Evolutionary conservation across 2,329 filamentous ascomycete species (phyloP).

Genomic region (Sordariomycetes sp.): DNA sequence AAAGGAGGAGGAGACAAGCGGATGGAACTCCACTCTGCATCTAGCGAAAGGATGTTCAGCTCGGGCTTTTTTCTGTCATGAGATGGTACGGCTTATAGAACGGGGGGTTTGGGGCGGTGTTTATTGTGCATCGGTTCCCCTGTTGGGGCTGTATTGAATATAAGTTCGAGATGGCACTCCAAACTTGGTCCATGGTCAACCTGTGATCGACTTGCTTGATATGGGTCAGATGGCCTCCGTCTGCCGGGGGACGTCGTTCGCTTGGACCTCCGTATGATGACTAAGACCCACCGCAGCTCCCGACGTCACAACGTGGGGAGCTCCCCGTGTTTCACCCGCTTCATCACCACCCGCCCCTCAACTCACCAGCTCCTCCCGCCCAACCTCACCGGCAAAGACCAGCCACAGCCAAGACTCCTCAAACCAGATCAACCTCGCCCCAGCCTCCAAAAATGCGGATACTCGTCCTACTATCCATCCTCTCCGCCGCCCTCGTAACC

Average conservation of each 20-base stretch:
- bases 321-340: neutral
- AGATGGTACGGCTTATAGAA: neutral
- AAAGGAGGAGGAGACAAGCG: neutral
- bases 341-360: neutral
- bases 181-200: neutral
- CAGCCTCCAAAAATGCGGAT: constrained; percentile 1
- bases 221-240: no score
- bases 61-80: neutral
- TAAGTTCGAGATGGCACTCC: neutral
- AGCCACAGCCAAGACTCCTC: no score
- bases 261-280: neutral
- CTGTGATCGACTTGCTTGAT: neutral
- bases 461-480: neutral
- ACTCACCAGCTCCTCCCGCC: no score
- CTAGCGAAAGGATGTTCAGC: neutral
- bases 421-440: no score
- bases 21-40: constrained; percentile 1
- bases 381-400: no score
- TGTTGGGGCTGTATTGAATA: neutral
- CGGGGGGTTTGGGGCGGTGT: no score
- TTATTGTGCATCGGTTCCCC: no score
- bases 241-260: neutral
- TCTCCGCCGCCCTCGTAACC: constrained; percentile 2
- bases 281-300: neutral
- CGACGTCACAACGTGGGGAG: neutral